These are phyloP conservation scores for Spongiforma sp. DNA, from an alignment of 1,284 basidiomycete species.

Conservation along the genomic window DNA sequence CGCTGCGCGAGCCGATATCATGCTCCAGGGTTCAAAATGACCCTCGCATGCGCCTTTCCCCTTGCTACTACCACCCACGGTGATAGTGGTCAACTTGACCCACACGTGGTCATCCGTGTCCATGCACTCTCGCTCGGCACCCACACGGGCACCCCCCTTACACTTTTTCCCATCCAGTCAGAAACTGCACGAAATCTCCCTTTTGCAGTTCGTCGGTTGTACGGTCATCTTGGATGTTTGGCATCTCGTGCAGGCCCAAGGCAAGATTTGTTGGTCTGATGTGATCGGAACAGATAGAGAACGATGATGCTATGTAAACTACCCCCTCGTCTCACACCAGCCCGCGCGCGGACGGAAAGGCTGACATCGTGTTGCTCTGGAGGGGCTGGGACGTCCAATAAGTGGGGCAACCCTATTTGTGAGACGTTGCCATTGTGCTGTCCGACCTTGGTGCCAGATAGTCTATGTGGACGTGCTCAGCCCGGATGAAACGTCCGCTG, in stretches of 20 bases:
- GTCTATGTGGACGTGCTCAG: conserved; percentile 67
- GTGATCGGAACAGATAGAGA: conserved; percentile 17
- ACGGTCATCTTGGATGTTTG: conserved; percentile 55
- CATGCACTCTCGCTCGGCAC: conserved; percentile 35
- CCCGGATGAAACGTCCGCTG: conserved; percentile 61
- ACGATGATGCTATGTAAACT: conserved; percentile 6
- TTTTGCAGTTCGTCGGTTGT: conserved; percentile 55
- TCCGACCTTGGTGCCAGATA: conserved; percentile 54
- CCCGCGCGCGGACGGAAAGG: conserved; percentile 40
- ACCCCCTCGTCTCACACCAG: conserved; percentile 26
- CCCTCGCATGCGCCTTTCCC: conserved; percentile 20
- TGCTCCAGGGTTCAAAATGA: conserved; percentile 33
- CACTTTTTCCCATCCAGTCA: conserved; percentile 64
- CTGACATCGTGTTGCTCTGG: conserved; percentile 52
- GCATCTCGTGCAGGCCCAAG: conserved; percentile 42
- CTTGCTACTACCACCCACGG: no score
- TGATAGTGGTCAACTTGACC: conserved; percentile 1
- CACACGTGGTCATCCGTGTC: conserved; percentile 23
- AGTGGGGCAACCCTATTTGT: conserved; percentile 68
- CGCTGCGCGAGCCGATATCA: conserved; percentile 25
- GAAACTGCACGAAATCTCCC: conserved; percentile 60
- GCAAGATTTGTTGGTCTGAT: conserved; percentile 58
- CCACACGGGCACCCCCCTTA: conserved; percentile 67
- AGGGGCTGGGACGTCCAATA: conserved; percentile 68
- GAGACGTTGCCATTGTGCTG: conserved; percentile 54